Conservation (phyloP, 768 basidiomycete genomes). For the Nidularia sp. region DNA sequence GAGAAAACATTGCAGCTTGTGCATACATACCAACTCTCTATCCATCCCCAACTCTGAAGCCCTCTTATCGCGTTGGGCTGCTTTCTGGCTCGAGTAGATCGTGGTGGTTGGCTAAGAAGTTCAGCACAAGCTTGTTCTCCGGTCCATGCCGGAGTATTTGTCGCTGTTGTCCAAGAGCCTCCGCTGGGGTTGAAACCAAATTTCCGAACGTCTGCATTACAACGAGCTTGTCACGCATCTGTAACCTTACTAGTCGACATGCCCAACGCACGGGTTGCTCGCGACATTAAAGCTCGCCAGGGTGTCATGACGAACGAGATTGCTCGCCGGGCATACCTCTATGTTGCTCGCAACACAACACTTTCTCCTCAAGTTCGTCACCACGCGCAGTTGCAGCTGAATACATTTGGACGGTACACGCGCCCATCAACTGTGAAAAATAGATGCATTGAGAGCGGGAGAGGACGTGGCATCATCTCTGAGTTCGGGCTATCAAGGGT, state of each 20-base stretch:
- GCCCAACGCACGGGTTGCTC: constrained; percentile 51
- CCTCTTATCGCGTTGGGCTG: not conserved
- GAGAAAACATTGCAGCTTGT: not conserved
- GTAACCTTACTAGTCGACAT: constrained; percentile 12
- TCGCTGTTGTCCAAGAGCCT: constrained; percentile 16
- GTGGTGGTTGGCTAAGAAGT: not conserved
- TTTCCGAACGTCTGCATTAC: not conserved
- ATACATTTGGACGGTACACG: constrained; percentile 78
- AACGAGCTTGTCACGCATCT: not conserved
- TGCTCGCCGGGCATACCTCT: constrained; percentile 84
- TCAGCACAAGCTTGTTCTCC: constrained; percentile 10
- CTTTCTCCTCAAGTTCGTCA: constrained; percentile 87
- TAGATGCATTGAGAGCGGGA: constrained; percentile 80
- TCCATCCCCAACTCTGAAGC: constrained; percentile 16
- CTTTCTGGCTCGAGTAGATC: no score
- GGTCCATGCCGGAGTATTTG: constrained; percentile 32
- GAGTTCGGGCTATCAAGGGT: constrained; percentile 88
- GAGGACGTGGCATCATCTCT: constrained; percentile 83
- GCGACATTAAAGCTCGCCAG: constrained; percentile 75
- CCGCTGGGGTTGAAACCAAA: not conserved
- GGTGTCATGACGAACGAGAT: constrained; percentile 76
- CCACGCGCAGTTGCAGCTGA: constrained; percentile 91
- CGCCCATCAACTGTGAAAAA: constrained; percentile 89
- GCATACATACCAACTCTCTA: constrained; percentile 11
- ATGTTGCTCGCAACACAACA: constrained; percentile 87